Evolutionary conservation across 1,139 yeast species (phyloP), one percentile per base, ranked within the genome.

Genomic region (Protomyces gravidus): DNA sequence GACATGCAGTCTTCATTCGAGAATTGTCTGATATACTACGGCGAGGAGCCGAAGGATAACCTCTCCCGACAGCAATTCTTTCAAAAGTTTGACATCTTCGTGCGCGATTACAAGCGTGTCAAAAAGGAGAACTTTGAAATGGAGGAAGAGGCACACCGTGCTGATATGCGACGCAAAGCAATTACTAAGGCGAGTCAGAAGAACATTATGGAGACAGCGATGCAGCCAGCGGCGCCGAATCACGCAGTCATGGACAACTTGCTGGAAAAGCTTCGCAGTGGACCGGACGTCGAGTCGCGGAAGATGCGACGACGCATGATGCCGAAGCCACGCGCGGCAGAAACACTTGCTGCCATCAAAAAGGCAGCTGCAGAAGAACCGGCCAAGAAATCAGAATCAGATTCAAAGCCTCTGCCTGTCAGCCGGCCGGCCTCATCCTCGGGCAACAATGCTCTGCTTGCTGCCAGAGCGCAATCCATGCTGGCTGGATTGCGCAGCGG

Each of bases 11-110:
- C 74, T 2, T 84, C 80, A 51, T 81, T 84, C 65, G 76, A 78
- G 36, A 77, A 79, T 51, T 74, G 88, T 55, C 84, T 92, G 92
- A 75, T 75, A 55, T 85, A 82, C 68, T 92, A 85, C 71, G 97
- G 97, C 5, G 98, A 92, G 70, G 84, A 85, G 67, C 77, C 82
- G 1, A 70, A 73, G 3, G 95, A 88, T 67, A 68, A 75, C 5
- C 73, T 80, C 17, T 81, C 89, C 64, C 80, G 83, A 62, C 80
- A 80, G 63, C 74, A 83, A 1, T 90, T 92, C 69, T 84, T 92
- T 68, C 75, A 80, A 62, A 85, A 85, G 68, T 86, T 92, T 69
- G 75, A 89, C 3, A 79, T 81, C 61, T 92, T 92, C 71, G 78
- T 86, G 15, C 75, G 75, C 49, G 90, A 87, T 67, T 92, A 85